Evolutionary conservation across 2,329 filamentous ascomycete species (phyloP), one percentile per base, ranked within the genome.

Genomic region (Calonectria hongkongensis): DNA sequence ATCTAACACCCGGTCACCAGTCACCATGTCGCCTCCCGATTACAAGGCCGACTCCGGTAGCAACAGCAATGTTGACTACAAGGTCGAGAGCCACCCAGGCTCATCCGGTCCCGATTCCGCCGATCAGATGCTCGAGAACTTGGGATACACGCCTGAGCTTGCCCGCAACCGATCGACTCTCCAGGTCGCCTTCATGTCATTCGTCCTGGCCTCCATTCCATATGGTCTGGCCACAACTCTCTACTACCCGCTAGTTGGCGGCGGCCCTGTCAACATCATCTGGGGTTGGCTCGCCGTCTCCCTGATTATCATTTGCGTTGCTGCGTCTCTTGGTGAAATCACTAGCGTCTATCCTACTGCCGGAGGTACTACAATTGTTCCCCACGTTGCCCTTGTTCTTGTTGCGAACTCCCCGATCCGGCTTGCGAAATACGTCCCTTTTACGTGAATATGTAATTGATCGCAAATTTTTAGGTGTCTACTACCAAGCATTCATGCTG

Each of bases 401-500:
- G 30, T n/a, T 45, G 45, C 56, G n/a, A 41, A 18, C 30, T 30
- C 15, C 50, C 27, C 54, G 36, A 18, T 62, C 28, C 54, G 27
- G 50, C 27, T 50, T 62, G 51, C 65, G 41, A 58, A 43, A 43
- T 18, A 30, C 15, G 15, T 68, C 12, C 15, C 51, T 28, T 64
- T 25, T 60, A 50, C 28, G 71, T 75, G 66, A 74, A 65, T 50
- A 76, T 70, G 67, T 74, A 36, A 72, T 77, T 78, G 73, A 78
- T 76, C 48, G 58, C 51, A 64, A 60, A 63, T 51, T 50, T 51
- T 50, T 74, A 86, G 85, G 85, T 69, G 93, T 95, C 67, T 95
- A 95, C 85, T 95, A 94, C 82, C 93, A 94, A 85, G 92, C 93
- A 7, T 95, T 93, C 81, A 94, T 94, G 91, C 89, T 95, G 16